Evolutionary conservation across 805 yeast species (phyloP), one percentile per base, ranked within the genome.

Genomic region (Saccharomycopsis olivae): DNA sequence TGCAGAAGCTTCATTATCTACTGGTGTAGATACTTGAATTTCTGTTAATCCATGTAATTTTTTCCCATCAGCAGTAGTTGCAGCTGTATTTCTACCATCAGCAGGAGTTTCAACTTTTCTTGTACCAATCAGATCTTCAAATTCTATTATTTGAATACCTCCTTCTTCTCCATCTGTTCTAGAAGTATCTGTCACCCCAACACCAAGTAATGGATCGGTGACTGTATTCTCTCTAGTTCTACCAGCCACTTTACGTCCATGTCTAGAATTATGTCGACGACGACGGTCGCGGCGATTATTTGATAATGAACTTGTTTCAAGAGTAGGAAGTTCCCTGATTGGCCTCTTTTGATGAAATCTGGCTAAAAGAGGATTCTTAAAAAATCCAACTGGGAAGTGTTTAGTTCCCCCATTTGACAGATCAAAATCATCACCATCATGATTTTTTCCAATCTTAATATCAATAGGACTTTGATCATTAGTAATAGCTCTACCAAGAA

Each of bases 21-120:
- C 34, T n/a, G 46, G 46, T 2, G 46, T 43, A 11, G 23, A 21
- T 14, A 43, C 11, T n/a, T 36, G 38, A 17, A 44, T 41, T 31
- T 44, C 48, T 11, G 48, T 44, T 24, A 44, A 34, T n/a, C 41
- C 32, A 24, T 44, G 48, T 11, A 40, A 29, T 16, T 31, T 37
- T 8, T 38, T 35, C 29, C 29, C 29, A 13, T 25, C n/a, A 13
- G 15, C 11, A 15, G 33, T n/a, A n/a, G n/a, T n/a, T n/a, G n/a
- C n/a, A n/a, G n/a, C n/a, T n/a, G n/a, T n/a, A n/a, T n/a, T 11
- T 11, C 16, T 30, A 30, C 14, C 11, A 3, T n/a, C 11, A 30
- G 16, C 13, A 16, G 16, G 33, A 30, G 11, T 30, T 13, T 30
- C 16, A 11, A 11, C 18, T 25, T 10, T 25, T 13, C 13, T 25